Conservation (phyloP, 805 yeast species). For the Nakazawaea ishiwadae region DNA sequence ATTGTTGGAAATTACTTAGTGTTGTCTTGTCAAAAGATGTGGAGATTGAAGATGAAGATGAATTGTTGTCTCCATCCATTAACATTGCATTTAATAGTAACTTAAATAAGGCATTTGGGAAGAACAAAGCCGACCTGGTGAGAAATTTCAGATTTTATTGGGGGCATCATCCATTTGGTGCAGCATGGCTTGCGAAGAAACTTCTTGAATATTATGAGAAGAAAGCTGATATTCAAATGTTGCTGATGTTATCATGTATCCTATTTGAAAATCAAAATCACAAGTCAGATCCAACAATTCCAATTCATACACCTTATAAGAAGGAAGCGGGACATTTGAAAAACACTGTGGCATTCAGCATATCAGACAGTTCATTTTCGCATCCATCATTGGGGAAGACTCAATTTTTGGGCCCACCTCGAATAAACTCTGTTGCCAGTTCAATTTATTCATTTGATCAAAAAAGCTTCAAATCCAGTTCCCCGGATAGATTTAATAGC, state of each 20-base stretch:
- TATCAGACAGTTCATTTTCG: not conserved
- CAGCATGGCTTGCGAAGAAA: conserved; percentile 56
- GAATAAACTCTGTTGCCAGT: conserved; percentile 14
- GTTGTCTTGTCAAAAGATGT: conserved; percentile 41
- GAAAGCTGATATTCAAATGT: conserved; percentile 74
- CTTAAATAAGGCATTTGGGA: not conserved
- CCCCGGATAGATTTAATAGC: conserved; percentile 23
- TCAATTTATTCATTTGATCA: conserved; percentile 15
- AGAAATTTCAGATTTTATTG: conserved; percentile 44
- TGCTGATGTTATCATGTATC: conserved; percentile 82
- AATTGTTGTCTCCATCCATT: not conserved
- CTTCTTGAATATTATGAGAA: conserved; percentile 61
- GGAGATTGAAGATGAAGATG: conserved; percentile 16
- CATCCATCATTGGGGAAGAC: too few relatives aligned
- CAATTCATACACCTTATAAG: conserved; percentile 43
- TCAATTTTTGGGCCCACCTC: too few relatives aligned
- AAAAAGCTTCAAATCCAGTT: conserved; percentile 20
- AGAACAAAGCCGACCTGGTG: conserved; percentile 13
- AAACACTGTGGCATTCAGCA: conserved; percentile 1
- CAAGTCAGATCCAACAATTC: conserved; percentile 26
- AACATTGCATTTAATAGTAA: not conserved
- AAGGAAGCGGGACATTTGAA: not conserved
- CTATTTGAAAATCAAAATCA: conserved; percentile 40
- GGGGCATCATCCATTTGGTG: conserved; percentile 81
- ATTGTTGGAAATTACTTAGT: conserved; percentile 68